Evolutionary conservation across 2,329 filamentous ascomycete species (phyloP).

Genomic region (Fusarium palustre): DNA sequence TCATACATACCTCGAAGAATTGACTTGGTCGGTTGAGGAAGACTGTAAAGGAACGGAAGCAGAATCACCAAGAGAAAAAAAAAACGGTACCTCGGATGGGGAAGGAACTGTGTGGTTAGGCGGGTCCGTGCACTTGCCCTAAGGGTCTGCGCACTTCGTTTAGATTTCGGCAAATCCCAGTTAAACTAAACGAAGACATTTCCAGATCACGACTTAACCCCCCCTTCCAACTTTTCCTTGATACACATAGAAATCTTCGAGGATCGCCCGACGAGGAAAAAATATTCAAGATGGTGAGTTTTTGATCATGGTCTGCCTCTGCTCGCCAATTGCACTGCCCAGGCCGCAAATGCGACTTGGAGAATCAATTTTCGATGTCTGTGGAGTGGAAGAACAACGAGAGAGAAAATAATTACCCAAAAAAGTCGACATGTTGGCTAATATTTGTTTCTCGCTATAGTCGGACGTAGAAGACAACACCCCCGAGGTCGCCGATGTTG

Average conservation of each 20-base stretch:
- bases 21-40: conserved; percentile 45
- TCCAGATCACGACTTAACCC: conserved; percentile 49
- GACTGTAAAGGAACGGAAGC: conserved; percentile 43
- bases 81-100: conserved; percentile 26
- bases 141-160: conserved; percentile 52
- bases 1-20: conserved; percentile 61
- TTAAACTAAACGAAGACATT: conserved; percentile 49
- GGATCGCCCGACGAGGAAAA: conserved; percentile 72
- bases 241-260: conserved; percentile 68
- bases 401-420: conserved; percentile 11
- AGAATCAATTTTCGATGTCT: conserved; percentile 23
- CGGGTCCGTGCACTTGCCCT: conserved; percentile 60
- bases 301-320: conserved; percentile 2
- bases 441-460: conserved; percentile 59
- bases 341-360: conserved; percentile 6
- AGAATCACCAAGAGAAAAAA: conserved; percentile 7
- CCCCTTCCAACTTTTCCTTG: conserved; percentile 46
- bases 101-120: conserved; percentile 51
- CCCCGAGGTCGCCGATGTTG: conserved; percentile 86
- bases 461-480: conserved; percentile 99
- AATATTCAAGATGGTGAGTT: conserved; percentile 70
- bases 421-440: conserved; percentile 35
- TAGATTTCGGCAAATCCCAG: conserved; percentile 55
- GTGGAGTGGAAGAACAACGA: conserved; percentile 9
- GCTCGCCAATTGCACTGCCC: conserved; percentile 36